phyloP scores from a whole-genome alignment of 441 rosid genomes.

The Jatropha multifida region DNA sequence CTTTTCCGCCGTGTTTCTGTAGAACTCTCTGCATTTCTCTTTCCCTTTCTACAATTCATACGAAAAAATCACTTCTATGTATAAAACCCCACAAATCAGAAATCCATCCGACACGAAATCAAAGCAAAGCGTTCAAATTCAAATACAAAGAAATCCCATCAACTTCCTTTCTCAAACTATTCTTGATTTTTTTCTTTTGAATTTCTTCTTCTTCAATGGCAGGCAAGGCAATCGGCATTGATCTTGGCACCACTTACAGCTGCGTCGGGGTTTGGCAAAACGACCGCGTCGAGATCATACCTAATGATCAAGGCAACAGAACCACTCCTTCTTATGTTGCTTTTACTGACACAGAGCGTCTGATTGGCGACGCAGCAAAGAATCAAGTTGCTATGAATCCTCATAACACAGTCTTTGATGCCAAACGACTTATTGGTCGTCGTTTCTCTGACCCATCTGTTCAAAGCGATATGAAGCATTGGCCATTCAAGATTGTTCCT shows the following conservation, averaged over 20 bases:
- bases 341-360: conserved; percentile 45
- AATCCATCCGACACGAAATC: not conserved
- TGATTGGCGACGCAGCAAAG: conserved; percentile 49
- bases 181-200: not conserved
- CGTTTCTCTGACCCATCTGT: conserved; percentile 19
- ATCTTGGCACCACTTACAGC: conserved; percentile 54
- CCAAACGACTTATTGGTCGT: conserved; percentile 35
- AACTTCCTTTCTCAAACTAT: no score
- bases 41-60: not conserved
- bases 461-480: conserved; percentile 40
- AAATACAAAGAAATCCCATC: no score
- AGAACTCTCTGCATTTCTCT: not conserved
- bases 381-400: conserved; percentile 58
- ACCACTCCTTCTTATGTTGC: conserved; percentile 55
- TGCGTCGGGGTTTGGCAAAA: conserved; percentile 49
- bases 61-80: no score
- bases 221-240: conserved; percentile 43
- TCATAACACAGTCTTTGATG: conserved; percentile 45
- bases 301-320: conserved; percentile 51
- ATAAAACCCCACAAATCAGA: no score
- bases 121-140: not conserved
- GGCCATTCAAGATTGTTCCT: conserved; percentile 45
- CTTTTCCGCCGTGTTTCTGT: no score
- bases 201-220: conserved; percentile 13
- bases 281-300: conserved; percentile 48